These are phyloP conservation scores for Onygenales sp. DNA, from an alignment of 2,329 filamentous ascomycete genomes.

Conservation along the genomic window DNA sequence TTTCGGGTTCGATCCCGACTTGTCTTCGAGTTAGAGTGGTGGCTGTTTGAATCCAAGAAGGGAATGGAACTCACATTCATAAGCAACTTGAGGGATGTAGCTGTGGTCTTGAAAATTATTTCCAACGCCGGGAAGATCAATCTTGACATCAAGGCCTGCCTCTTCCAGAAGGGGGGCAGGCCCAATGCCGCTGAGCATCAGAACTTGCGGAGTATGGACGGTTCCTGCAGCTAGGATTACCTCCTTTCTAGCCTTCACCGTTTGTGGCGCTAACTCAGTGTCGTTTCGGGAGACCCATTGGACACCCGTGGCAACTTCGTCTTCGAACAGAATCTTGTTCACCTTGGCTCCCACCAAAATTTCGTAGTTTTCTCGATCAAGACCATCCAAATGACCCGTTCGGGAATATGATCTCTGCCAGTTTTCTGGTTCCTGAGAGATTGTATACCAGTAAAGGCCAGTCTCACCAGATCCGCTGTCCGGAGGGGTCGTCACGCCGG, in stretches of 20 bases:
- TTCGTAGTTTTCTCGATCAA: background rate
- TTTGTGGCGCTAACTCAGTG: background rate
- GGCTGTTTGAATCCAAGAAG: background rate
- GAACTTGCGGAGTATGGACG: conserved; percentile 33
- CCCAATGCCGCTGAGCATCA: conserved; percentile 41
- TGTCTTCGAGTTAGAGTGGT: background rate
- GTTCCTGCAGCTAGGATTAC: conserved; percentile 33
- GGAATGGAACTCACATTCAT: background rate
- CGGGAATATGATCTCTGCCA: background rate
- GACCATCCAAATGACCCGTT: background rate
- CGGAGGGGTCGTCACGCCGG: background rate
- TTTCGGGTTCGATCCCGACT: background rate
- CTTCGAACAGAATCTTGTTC: background rate
- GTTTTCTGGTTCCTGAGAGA: background rate
- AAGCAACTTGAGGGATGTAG: conserved; percentile 9
- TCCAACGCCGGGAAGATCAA: conserved; percentile 41
- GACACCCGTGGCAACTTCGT: background rate
- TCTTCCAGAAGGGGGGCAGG: conserved; percentile 24
- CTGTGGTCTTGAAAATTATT: conserved; percentile 18
- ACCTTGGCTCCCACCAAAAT: background rate
- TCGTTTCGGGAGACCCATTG: background rate
- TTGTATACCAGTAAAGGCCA: background rate
- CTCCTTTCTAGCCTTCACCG: conserved; percentile 16
- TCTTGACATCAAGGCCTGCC: conserved; percentile 29
- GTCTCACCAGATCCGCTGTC: background rate